Conservation (phyloP, 768 basidiomycete species). For the Thelephora ganbajun region DNA sequence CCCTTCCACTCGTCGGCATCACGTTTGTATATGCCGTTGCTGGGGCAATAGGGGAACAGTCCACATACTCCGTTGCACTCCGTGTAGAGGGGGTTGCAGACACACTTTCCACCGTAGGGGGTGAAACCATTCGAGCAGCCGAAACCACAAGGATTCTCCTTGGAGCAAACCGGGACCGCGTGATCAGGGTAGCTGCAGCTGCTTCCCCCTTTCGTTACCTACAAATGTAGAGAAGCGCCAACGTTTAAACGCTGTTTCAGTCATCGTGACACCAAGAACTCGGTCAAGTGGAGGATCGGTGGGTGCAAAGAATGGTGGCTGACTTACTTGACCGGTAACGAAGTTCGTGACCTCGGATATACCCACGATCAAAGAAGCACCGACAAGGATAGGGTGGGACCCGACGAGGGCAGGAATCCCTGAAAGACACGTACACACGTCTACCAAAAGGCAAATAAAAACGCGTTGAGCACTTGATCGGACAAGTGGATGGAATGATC, state of each 20-base stretch:
- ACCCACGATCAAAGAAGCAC: slow-evolving; percentile 20
- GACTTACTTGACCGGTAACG: slow-evolving; percentile 23
- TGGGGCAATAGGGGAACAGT: slow-evolving; percentile 12
- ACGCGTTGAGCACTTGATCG: not conserved
- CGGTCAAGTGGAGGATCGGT: too few relatives aligned
- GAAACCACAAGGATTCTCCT: slow-evolving; percentile 28
- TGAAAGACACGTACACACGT: slow-evolving; percentile 30
- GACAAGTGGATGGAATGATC: too few relatives aligned
- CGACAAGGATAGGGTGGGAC: slow-evolving; percentile 17
- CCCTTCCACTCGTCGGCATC: slow-evolving; percentile 19
- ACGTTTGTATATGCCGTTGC: slow-evolving; percentile 13
- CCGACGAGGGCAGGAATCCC: slow-evolving; percentile 21
- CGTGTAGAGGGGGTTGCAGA: slow-evolving; percentile 25
- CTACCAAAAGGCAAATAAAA: slow-evolving; percentile 12
- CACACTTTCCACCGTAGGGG: slow-evolving; percentile 22
- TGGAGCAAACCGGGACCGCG: slow-evolving; percentile 22
- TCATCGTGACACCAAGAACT: too few relatives aligned
- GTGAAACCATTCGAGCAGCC: slow-evolving; percentile 30
- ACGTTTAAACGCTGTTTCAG: too few relatives aligned
- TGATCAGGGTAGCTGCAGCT: slow-evolving; percentile 29
- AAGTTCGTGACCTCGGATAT: slow-evolving; percentile 14
- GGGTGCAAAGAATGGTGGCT: not conserved
- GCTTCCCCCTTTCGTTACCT: not conserved
- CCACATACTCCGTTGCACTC: slow-evolving; percentile 37
- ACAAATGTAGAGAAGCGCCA: too few relatives aligned